Conservation (phyloP, 768 basidiomycete species). For the Mycena amicta region DNA sequence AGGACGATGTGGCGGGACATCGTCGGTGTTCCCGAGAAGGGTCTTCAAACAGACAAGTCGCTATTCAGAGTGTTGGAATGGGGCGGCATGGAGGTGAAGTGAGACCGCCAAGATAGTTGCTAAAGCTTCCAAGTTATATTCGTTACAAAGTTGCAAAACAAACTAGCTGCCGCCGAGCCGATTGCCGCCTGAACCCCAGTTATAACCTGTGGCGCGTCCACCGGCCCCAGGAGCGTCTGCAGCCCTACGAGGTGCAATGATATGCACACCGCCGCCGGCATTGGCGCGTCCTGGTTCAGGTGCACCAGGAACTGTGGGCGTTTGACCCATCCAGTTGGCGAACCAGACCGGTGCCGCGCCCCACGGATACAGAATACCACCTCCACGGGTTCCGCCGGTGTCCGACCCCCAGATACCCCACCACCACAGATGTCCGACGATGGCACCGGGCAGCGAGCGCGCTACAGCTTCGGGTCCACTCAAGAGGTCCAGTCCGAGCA, state of each 20-base stretch:
- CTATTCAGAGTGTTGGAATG: slow-evolving; percentile 35
- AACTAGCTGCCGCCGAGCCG: slow-evolving; percentile 8
- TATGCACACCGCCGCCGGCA: slow-evolving; percentile 55
- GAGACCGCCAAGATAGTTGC: too few species aligned
- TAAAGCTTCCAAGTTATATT: too few species aligned
- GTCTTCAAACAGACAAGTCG: not conserved
- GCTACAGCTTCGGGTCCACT: slow-evolving; percentile 60
- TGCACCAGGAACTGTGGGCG: slow-evolving; percentile 25
- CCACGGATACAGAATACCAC: slow-evolving; percentile 41
- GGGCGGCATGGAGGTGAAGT: slow-evolving; percentile 33
- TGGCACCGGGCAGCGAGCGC: slow-evolving; percentile 63
- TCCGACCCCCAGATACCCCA: slow-evolving; percentile 63
- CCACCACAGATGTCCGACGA: slow-evolving; percentile 84
- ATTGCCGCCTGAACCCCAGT: slow-evolving; percentile 26
- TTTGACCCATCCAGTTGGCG: slow-evolving; percentile 49
- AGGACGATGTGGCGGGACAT: slow-evolving; percentile 9
- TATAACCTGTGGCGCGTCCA: slow-evolving; percentile 12
- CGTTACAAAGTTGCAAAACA: too few species aligned
- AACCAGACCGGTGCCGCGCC: slow-evolving; percentile 66
- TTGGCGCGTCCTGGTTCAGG: slow-evolving; percentile 33
- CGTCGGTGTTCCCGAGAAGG: slow-evolving; percentile 1
- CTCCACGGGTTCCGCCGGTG: slow-evolving; percentile 36
- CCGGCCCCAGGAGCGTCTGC: not conserved
- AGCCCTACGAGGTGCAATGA: slow-evolving; percentile 52
- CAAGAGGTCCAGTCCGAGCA: slow-evolving; percentile 74